Percentiles rank a stretch among this genome's conserved stretches.
Evolutionary conservation across 441 rosid species (phyloP).

Genomic region (Erodium texanum): DNA sequence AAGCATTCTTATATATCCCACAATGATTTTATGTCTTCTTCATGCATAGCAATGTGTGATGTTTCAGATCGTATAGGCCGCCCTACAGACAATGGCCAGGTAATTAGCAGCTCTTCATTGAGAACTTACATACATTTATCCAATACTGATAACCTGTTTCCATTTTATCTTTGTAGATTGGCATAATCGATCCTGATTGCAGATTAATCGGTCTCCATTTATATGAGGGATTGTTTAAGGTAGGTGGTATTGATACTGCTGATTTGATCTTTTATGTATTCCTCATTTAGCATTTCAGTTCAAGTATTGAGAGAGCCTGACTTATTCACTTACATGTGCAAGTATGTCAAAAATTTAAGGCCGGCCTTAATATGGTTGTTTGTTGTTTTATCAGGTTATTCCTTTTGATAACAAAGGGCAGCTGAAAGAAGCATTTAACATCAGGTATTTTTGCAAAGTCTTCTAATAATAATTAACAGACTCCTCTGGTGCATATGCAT

Average conservation of each 20-base stretch:
- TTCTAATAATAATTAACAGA: background rate
- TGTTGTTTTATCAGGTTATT: constrained; percentile 57
- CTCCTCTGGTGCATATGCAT: background rate
- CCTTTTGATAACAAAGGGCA: constrained; percentile 97
- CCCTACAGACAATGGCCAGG: constrained; percentile 97
- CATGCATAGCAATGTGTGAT: constrained; percentile 91
- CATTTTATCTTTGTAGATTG: constrained; percentile 43
- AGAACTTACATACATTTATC: background rate
- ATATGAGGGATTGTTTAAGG: constrained; percentile 97
- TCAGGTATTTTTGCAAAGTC: constrained; percentile 48
- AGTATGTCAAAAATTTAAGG: background rate
- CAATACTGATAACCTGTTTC: background rate
- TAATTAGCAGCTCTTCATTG: constrained; percentile 21
- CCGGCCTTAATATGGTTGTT: constrained; percentile 8
- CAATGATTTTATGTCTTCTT: constrained; percentile 7
- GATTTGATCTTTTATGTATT: background rate
- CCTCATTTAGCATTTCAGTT: background rate
- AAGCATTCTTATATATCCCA: background rate
- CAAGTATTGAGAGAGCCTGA: background rate
- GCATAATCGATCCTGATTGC: constrained; percentile 94
- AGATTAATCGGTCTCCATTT: constrained; percentile 93
- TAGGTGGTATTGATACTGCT: constrained; percentile 17
- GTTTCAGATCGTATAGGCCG: constrained; percentile 94
- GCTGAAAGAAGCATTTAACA: constrained; percentile 94
- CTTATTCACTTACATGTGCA: background rate